These are phyloP conservation scores for Phlebiopsis gigantea DNA, from an alignment of 768 basidiomycete genomes.

Conservation along the genomic window DNA sequence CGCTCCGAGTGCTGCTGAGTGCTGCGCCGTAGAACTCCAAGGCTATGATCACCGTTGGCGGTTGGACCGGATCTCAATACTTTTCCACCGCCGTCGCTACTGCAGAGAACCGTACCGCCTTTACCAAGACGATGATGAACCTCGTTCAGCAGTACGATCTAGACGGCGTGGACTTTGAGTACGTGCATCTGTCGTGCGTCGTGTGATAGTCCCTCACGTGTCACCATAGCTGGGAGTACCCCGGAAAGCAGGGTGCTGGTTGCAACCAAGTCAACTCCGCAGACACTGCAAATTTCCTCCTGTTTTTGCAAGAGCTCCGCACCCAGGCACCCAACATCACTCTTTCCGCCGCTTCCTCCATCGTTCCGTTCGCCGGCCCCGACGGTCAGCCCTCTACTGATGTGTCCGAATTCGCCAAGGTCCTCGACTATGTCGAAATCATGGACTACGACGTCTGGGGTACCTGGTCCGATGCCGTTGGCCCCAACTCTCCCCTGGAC, in stretches of 20 bases:
- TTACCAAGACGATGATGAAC: slow-evolving; percentile 50
- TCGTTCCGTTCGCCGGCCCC: slow-evolving; percentile 41
- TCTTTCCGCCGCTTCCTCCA: slow-evolving; percentile 48
- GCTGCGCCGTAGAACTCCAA: slow-evolving; percentile 39
- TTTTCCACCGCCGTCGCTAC: slow-evolving; percentile 60
- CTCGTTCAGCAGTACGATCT: slow-evolving; percentile 40
- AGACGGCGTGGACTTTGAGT: slow-evolving; percentile 15
- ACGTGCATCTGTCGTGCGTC: background rate
- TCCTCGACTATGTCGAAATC: slow-evolving; percentile 59
- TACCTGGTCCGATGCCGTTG: slow-evolving; percentile 45
- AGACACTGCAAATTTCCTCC: slow-evolving; percentile 75
- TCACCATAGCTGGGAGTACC: slow-evolving; percentile 78
- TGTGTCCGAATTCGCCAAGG: slow-evolving; percentile 65
- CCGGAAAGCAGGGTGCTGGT: slow-evolving; percentile 56
- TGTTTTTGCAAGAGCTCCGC: slow-evolving; percentile 69
- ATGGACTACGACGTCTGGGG: slow-evolving; percentile 73
- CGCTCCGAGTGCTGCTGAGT: background rate
- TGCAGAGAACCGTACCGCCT: slow-evolving; percentile 50
- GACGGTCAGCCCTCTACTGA: slow-evolving; percentile 57
- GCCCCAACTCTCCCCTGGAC: slow-evolving; percentile 84
- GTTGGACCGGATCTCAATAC: slow-evolving; percentile 60
- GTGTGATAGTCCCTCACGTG: slow-evolving; percentile 46
- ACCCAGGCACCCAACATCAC: slow-evolving; percentile 44
- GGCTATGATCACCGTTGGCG: slow-evolving; percentile 61
- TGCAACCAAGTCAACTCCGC: slow-evolving; percentile 54